A percentile compares a stretch with the other conserved stretches of the same genome.
These are phyloP conservation scores for Clitopilus passeckerianus DNA, from an alignment of 768 basidiomycete species.

Conservation along the genomic window DNA sequence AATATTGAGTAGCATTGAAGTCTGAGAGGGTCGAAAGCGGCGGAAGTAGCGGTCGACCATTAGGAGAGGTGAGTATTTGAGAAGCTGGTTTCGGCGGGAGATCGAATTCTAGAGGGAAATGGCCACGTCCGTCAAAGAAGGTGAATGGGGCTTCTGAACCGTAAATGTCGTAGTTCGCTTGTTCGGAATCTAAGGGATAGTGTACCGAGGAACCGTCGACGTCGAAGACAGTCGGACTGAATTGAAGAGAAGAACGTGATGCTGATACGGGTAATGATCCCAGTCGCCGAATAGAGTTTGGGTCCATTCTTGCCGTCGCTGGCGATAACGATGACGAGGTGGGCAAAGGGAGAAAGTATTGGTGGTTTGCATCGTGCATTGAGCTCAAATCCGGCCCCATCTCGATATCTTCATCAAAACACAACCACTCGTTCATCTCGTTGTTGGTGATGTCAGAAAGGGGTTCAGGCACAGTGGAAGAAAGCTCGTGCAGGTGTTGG, in stretches of 20 bases:
- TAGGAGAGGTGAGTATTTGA: neutral
- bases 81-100: neutral
- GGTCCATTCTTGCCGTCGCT: neutral
- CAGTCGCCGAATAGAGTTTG: constrained; percentile 3
- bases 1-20: constrained; percentile 1
- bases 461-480: constrained; percentile 2
- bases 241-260: constrained; percentile 8
- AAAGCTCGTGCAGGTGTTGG: neutral
- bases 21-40: neutral
- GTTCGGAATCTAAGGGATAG: constrained; percentile 7
- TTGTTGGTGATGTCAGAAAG: constrained; percentile 4
- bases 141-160: constrained; percentile 8
- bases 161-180: constrained; percentile 6
- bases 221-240: constrained; percentile 1
- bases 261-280: constrained; percentile 6
- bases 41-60: neutral
- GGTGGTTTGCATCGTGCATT: neutral
- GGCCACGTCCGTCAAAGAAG: constrained; percentile 2
- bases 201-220: constrained; percentile 1
- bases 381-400: constrained; percentile 3
- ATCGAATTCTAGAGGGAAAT: neutral
- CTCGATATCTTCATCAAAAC: constrained; percentile 4
- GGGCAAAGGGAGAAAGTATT: constrained; percentile 1
- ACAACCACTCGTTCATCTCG: constrained; percentile 3
- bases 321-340: neutral